Conservation (phyloP, 2,329 filamentous ascomycete species). For the Ilyonectria sp. region DNA sequence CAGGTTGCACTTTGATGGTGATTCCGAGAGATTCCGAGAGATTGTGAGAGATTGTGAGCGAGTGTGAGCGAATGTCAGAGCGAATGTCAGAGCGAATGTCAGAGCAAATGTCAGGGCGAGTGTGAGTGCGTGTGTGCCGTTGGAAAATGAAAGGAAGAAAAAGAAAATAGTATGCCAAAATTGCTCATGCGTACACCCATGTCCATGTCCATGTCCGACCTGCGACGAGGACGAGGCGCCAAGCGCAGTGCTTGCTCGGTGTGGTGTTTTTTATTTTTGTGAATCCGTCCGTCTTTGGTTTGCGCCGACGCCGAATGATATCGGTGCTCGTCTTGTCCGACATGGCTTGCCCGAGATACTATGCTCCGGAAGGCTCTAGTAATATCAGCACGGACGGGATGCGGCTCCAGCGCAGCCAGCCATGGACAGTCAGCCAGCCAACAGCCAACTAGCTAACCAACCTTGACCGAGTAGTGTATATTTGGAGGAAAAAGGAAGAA, state of each 20-base stretch:
- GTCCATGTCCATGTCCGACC: slow-evolving; percentile 12
- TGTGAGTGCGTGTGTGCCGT: background rate
- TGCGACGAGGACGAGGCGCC: slow-evolving; percentile 8
- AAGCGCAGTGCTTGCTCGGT: slow-evolving; percentile 9
- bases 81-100: too few species aligned
- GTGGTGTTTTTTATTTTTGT: slow-evolving; percentile 16
- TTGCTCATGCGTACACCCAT: slow-evolving; percentile 15
- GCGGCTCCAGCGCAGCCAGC: slow-evolving; percentile 13
- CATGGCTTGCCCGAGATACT: slow-evolving; percentile 21
- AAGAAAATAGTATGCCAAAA: slow-evolving; percentile 25
- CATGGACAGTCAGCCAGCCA: background rate
- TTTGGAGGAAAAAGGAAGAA: background rate
- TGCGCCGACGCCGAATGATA: slow-evolving; percentile 5
- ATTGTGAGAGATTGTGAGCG: too few species aligned
- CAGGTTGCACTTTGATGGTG: slow-evolving; percentile 12
- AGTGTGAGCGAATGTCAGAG: too few species aligned
- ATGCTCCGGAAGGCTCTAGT: slow-evolving; percentile 1
- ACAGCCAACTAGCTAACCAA: background rate
- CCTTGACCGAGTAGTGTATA: background rate
- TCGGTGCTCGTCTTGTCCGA: slow-evolving; percentile 9
- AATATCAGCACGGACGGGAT: slow-evolving; percentile 13
- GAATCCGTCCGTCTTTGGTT: slow-evolving; percentile 3
- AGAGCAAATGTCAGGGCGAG: too few species aligned
- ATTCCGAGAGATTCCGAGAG: too few species aligned
- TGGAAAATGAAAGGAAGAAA: slow-evolving; percentile 24